These are phyloP conservation scores for Candida khao-thaluensis DNA, from an alignment of 805 yeast species.

Conservation along the genomic window DNA sequence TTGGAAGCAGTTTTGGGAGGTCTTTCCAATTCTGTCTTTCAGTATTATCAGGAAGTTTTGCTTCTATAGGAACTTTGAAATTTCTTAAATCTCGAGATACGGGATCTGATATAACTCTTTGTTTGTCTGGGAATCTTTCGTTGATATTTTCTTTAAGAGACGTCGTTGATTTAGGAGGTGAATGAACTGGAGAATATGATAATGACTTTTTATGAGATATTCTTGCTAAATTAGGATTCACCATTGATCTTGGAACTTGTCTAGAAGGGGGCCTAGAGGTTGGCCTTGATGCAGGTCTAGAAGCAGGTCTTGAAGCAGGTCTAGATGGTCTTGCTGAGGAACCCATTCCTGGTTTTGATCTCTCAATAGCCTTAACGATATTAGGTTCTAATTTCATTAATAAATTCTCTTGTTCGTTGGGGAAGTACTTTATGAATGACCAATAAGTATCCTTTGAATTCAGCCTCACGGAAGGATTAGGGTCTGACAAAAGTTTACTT, in stretches of 20 bases:
- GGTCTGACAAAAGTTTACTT: slow-evolving; percentile 66
- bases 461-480: slow-evolving; percentile 78
- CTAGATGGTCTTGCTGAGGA: neutral
- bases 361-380: slow-evolving; percentile 59
- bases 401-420: slow-evolving; percentile 46
- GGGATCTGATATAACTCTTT: slow-evolving; percentile 9
- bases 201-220: slow-evolving; percentile 6
- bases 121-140: slow-evolving; percentile 14
- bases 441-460: slow-evolving; percentile 72
- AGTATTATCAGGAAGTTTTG: neutral
- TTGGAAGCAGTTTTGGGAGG: no score
- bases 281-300: slow-evolving; percentile 3
- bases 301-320: slow-evolving; percentile 1
- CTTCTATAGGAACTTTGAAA: neutral
- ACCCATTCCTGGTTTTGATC: slow-evolving; percentile 44
- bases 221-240: slow-evolving; percentile 1
- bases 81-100: neutral
- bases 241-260: slow-evolving; percentile 3
- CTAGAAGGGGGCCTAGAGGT: slow-evolving; percentile 4
- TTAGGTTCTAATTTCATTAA: slow-evolving; percentile 41
- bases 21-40: neutral
- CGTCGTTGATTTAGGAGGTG: neutral
- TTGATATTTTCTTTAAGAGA: slow-evolving; percentile 22
- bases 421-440: slow-evolving; percentile 58
- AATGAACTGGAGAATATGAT: slow-evolving; percentile 6